Evolutionary conservation across 2,329 filamentous ascomycete genomes (phyloP).

Genomic region (Chaetomiaceae sp.): DNA sequence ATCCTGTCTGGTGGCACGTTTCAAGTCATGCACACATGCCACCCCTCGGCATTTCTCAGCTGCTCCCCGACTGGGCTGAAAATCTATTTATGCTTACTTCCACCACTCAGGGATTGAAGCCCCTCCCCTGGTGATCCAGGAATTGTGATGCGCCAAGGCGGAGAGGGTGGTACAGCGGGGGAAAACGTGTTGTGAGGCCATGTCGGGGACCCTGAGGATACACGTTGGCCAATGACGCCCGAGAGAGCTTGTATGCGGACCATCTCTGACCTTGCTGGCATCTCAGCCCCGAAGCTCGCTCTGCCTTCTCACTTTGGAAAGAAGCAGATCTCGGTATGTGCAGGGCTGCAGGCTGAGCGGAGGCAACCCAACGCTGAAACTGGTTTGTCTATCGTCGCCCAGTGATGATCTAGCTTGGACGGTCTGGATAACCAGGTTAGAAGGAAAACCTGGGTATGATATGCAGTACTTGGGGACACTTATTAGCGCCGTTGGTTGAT

Average conservation of each 20-base stretch:
- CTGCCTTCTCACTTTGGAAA: not conserved
- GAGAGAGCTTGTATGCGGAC: not conserved
- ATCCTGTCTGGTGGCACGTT: not conserved
- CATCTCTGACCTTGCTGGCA: not conserved
- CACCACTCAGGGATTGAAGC: not conserved
- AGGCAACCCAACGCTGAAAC: too few relatives aligned
- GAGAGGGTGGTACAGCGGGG: not conserved
- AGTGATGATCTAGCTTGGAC: too few relatives aligned
- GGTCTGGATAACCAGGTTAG: too few relatives aligned
- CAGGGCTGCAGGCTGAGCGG: too few relatives aligned
- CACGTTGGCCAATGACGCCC: not conserved
- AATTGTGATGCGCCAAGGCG: not conserved
- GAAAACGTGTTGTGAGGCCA: too few relatives aligned
- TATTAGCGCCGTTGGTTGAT: too few relatives aligned
- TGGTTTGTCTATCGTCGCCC: too few relatives aligned
- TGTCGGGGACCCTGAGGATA: not conserved
- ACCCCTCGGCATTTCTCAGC: not conserved
- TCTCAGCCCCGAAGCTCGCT: not conserved
- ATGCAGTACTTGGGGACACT: too few relatives aligned
- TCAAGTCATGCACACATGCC: constrained; percentile 2
- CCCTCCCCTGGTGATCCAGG: not conserved
- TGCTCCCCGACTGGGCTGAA: too few relatives aligned
- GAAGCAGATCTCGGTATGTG: not conserved
- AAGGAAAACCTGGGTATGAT: too few relatives aligned
- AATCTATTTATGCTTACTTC: too few relatives aligned